phyloP scores from a whole-genome alignment of 495 filamentous ascomycete species.

The Gamarada debralockiae region DNA sequence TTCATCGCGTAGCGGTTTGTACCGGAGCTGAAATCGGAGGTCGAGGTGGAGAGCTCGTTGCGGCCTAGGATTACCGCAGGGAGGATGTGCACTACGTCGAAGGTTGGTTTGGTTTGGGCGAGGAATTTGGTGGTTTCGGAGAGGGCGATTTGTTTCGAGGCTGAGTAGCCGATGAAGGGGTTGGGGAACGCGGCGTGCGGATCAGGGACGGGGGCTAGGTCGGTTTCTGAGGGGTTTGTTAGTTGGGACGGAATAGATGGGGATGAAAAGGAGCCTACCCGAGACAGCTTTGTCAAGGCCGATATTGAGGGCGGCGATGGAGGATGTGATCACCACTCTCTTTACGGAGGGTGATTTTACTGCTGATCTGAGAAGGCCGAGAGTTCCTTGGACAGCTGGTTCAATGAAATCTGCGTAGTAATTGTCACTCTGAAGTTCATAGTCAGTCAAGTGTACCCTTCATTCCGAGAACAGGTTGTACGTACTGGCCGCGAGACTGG shows the following conservation, averaged over 20 bases:
- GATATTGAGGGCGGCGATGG: constrained; percentile 20
- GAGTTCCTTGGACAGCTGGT: constrained; percentile 36
- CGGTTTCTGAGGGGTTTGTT: background rate
- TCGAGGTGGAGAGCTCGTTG: constrained; percentile 33
- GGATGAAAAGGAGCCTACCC: background rate
- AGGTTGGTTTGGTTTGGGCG: constrained; percentile 31
- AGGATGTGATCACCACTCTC: constrained; percentile 38
- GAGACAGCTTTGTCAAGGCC: background rate
- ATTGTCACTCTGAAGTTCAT: constrained; percentile 3
- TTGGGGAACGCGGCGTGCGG: background rate
- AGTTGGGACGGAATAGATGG: background rate
- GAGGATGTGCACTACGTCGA: constrained; percentile 41
- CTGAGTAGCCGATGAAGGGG: constrained; percentile 22
- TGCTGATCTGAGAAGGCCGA: constrained; percentile 35
- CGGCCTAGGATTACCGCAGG: constrained; percentile 39
- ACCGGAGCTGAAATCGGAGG: constrained; percentile 30
- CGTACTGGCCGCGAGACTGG: constrained; percentile 1
- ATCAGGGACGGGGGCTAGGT: background rate
- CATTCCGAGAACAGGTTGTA: background rate
- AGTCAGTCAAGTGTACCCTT: constrained; percentile 23
- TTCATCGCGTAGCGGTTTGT: constrained; percentile 35
- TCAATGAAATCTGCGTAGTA: constrained; percentile 23
- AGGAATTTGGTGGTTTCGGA: constrained; percentile 36
- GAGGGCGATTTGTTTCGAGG: constrained; percentile 29
- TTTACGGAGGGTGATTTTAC: constrained; percentile 27